A percentile compares a stretch with the other conserved stretches of the same genome.
phyloP scores from a whole-genome alignment of 805 yeast species.

The Candida adriatica region DNA sequence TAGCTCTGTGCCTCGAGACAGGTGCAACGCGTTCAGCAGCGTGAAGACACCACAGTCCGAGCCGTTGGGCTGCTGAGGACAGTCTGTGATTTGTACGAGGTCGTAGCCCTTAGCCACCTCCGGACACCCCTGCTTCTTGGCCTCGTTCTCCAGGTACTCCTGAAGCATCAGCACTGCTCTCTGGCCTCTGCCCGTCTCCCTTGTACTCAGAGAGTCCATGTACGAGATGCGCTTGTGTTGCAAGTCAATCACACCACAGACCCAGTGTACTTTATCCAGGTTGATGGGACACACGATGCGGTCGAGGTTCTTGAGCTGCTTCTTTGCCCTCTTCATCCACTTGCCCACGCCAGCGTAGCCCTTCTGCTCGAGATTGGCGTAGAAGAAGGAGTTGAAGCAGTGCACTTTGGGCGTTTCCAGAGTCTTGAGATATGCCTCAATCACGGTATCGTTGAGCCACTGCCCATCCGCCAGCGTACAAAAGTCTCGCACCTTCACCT shows the following conservation, averaged over 20 bases:
- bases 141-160: constrained; percentile 63
- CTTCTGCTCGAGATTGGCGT: constrained; percentile 55
- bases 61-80: constrained; percentile 88
- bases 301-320: constrained; percentile 56
- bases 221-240: constrained; percentile 51
- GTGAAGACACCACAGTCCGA: constrained; percentile 94
- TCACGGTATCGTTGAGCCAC: constrained; percentile 91
- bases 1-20: constrained; percentile 45
- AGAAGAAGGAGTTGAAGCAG: constrained; percentile 87
- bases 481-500: constrained; percentile 59
- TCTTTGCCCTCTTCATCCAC: constrained; percentile 78
- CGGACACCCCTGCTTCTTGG: constrained; percentile 38
- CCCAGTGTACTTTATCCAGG: constrained; percentile 83
- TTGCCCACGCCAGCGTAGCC: constrained; percentile 79
- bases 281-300: constrained; percentile 82
- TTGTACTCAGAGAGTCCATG: constrained; percentile 64
- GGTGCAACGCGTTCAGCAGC: constrained; percentile 64
- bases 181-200: constrained; percentile 30
- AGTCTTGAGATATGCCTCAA: constrained; percentile 65
- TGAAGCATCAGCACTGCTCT: constrained; percentile 40
- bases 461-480: constrained; percentile 58
- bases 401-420: constrained; percentile 35
- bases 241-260: constrained; percentile 72
- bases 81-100: constrained; percentile 26
- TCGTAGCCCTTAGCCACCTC: constrained; percentile 28